Evolutionary conservation across 148 eudicot genomes (phyloP).

Genomic region (Vaccinium myrtillus): DNA sequence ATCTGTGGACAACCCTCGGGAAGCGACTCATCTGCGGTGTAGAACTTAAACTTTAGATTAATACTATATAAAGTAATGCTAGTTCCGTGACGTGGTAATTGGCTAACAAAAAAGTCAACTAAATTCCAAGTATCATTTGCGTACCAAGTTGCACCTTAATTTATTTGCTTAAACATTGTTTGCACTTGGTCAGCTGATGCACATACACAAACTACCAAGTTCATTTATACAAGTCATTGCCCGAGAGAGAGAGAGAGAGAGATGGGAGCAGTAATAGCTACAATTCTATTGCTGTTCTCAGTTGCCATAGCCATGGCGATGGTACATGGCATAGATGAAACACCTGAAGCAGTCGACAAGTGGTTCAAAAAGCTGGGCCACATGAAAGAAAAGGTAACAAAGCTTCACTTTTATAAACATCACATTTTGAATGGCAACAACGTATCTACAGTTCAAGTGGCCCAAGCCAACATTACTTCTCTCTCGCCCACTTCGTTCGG

Average conservation of each 20-base stretch:
- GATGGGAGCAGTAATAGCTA: slow-evolving; percentile 9
- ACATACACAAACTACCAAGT: no score
- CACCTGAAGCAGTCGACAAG: slow-evolving; percentile 12
- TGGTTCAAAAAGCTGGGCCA: slow-evolving; percentile 27
- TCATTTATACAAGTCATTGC: no score
- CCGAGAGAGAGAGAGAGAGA: slow-evolving; percentile 9
- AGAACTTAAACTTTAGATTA: no score
- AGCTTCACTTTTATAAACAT: slow-evolving; percentile 39
- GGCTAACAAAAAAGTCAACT: no score
- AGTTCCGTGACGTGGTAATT: no score
- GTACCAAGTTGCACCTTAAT: no score
- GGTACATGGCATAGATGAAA: slow-evolving; percentile 5
- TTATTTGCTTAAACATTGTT: no score
- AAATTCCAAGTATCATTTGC: no score
- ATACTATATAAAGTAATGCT: no score
- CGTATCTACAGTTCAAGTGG: slow-evolving; percentile 15
- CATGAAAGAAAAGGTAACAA: slow-evolving; percentile 21
- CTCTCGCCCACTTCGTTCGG: not conserved
- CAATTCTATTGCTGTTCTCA: slow-evolving; percentile 7
- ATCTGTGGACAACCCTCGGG: no score
- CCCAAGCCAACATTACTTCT: not conserved
- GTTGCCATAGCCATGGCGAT: slow-evolving; percentile 1
- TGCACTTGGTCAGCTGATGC: no score
- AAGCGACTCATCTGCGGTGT: no score
- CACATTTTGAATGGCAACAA: slow-evolving; percentile 17